Percentiles rank a stretch among this genome's conserved stretches.
phyloP scores from a whole-genome alignment of 1,284 basidiomycete species.

The Exsudoporus floridanus region DNA sequence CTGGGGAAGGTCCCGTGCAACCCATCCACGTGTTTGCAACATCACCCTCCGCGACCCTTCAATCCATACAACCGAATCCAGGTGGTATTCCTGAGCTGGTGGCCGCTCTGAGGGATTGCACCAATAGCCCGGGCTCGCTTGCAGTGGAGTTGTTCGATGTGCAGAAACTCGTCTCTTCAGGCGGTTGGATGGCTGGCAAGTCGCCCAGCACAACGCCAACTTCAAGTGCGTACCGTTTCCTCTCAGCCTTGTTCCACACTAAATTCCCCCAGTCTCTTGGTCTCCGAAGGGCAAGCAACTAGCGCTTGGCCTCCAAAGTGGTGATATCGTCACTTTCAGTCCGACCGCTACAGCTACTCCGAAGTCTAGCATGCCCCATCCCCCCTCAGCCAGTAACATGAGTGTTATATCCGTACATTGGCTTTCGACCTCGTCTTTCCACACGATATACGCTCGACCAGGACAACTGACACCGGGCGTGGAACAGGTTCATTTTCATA shows the following conservation, averaged over 20 bases:
- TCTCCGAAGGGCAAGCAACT: slow-evolving; percentile 87
- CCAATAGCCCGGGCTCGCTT: slow-evolving; percentile 32
- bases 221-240: slow-evolving; percentile 47
- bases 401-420: slow-evolving; percentile 61
- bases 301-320: slow-evolving; percentile 70
- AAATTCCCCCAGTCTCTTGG: slow-evolving; percentile 62
- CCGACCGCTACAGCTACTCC: slow-evolving; percentile 53
- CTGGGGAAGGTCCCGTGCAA: slow-evolving; percentile 41
- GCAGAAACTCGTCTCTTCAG: slow-evolving; percentile 48
- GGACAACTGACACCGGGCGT: slow-evolving; percentile 43
- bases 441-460: slow-evolving; percentile 62
- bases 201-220: slow-evolving; percentile 51
- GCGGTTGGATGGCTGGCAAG: slow-evolving; percentile 60
- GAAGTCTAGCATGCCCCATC: slow-evolving; percentile 59
- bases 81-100: slow-evolving; percentile 58
- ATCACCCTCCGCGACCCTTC: slow-evolving; percentile 42
- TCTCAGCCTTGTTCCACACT: slow-evolving; percentile 8
- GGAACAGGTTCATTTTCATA: slow-evolving; percentile 59
- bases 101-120: slow-evolving; percentile 55
- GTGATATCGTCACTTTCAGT: slow-evolving; percentile 71
- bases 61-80: slow-evolving; percentile 65
- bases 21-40: slow-evolving; percentile 51
- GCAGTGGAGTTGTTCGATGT: slow-evolving; percentile 61
- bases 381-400: slow-evolving; percentile 50
- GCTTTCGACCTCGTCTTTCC: slow-evolving; percentile 73